Evolutionary conservation across 2,329 filamentous ascomycete species (phyloP).

Genomic region (Zymoseptoria ardabiliae): DNA sequence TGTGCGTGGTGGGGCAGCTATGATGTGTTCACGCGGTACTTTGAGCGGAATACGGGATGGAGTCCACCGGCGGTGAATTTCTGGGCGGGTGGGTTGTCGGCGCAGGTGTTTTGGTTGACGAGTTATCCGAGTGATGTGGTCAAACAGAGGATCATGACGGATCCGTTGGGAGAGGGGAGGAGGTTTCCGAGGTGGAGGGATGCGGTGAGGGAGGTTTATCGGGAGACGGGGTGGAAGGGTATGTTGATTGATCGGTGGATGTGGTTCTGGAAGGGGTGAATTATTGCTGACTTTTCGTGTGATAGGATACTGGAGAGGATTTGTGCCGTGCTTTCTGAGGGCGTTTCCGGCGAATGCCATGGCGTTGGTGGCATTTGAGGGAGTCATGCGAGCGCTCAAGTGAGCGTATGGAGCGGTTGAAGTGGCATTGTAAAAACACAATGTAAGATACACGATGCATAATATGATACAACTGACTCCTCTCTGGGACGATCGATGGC

Average conservation of each 20-base stretch:
- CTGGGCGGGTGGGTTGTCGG: slow-evolving; percentile 89
- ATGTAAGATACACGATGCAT: not conserved
- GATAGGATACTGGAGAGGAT: slow-evolving; percentile 72
- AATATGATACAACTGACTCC: not conserved
- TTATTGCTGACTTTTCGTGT: not conserved
- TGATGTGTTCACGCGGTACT: slow-evolving; percentile 66
- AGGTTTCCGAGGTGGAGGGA: slow-evolving; percentile 71
- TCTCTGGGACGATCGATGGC: not conserved
- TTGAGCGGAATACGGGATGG: slow-evolving; percentile 61
- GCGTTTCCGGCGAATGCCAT: slow-evolving; percentile 95
- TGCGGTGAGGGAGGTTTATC: slow-evolving; percentile 69
- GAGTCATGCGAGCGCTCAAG: slow-evolving; percentile 44
- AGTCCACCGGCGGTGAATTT: slow-evolving; percentile 83
- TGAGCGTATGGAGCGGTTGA: not conserved
- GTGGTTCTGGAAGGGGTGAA: too few relatives aligned
- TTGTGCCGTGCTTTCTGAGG: slow-evolving; percentile 84
- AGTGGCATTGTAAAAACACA: not conserved
- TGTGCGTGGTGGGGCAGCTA: slow-evolving; percentile 99
- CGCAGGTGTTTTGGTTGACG: slow-evolving; percentile 90
- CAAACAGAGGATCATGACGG: slow-evolving; percentile 96
- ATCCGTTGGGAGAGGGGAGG: slow-evolving; percentile 67
- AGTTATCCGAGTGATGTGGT: slow-evolving; percentile 80
- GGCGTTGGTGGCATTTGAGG: slow-evolving; percentile 89
- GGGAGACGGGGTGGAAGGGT: slow-evolving; percentile 66
- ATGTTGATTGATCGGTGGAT: too few relatives aligned